phyloP scores from a whole-genome alignment of 2,329 filamentous ascomycete genomes.

The Cytospora piceicola region DNA sequence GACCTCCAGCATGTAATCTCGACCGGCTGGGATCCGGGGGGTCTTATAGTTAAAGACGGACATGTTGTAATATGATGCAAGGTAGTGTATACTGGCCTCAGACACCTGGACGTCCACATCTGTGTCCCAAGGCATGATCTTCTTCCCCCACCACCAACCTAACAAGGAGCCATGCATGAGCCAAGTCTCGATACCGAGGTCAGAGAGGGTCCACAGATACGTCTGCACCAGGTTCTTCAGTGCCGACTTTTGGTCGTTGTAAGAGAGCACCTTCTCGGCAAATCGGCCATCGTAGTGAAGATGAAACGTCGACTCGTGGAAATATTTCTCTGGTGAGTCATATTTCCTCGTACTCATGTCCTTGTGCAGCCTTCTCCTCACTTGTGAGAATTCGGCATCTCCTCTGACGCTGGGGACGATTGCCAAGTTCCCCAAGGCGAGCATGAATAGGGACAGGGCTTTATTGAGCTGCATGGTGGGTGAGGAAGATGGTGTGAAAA shows the following conservation, averaged over 20 bases:
- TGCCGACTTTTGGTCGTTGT: constrained; percentile 63
- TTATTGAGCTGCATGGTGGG: constrained; percentile 30
- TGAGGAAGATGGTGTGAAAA: background rate
- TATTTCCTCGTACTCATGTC: constrained; percentile 31
- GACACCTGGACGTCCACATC: constrained; percentile 78
- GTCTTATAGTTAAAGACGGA: constrained; percentile 50
- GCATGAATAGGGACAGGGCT: constrained; percentile 24
- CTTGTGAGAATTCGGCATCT: constrained; percentile 33
- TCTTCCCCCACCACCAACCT: constrained; percentile 84
- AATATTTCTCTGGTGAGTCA: constrained; percentile 39
- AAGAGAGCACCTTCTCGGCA: constrained; percentile 44
- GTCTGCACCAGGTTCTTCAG: constrained; percentile 71
- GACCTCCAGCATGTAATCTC: constrained; percentile 54
- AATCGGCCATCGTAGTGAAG: constrained; percentile 47
- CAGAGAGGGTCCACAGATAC: constrained; percentile 70
- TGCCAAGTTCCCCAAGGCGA: constrained; percentile 26
- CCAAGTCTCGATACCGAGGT: constrained; percentile 76
- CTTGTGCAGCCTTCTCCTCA: constrained; percentile 35
- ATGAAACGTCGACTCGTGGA: constrained; percentile 43
- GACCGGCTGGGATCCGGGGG: constrained; percentile 43
- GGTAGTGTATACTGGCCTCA: constrained; percentile 64
- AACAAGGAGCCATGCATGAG: constrained; percentile 82
- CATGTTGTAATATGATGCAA: constrained; percentile 71
- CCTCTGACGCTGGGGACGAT: constrained; percentile 12
- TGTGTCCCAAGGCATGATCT: constrained; percentile 75